phyloP scores from a whole-genome alignment of 192 early-diverging fungal genomes.

The Gryganskiella cystojenkinii region DNA sequence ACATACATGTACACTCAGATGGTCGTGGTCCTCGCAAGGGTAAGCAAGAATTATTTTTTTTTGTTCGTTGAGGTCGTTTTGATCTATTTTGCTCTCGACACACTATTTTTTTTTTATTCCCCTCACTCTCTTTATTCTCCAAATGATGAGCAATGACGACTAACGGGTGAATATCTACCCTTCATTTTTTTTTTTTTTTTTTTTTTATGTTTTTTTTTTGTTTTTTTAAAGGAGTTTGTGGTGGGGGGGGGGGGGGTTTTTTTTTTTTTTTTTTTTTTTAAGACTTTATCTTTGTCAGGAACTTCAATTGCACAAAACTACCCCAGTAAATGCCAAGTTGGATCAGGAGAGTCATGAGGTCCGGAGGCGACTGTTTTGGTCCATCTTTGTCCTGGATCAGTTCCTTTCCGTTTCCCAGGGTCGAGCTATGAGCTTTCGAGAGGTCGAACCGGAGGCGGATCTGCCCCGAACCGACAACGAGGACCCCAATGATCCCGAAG shows the following conservation, averaged over 20 bases:
- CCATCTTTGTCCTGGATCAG: conserved; percentile 51
- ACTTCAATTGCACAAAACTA: conserved; percentile 50
- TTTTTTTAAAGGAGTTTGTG: background rate
- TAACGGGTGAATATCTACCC: background rate
- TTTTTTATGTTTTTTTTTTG: background rate
- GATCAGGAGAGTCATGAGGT: conserved; percentile 49
- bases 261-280: background rate
- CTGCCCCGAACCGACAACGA: conserved; percentile 40
- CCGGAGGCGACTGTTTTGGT: conserved; percentile 44
- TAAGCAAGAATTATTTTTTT: conserved; percentile 6
- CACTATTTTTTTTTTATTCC: background rate
- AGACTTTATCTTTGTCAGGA: conserved; percentile 35
- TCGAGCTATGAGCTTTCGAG: conserved; percentile 45
- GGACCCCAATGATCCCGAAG: conserved; percentile 42
- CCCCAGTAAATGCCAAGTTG: conserved; percentile 50
- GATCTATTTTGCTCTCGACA: background rate
- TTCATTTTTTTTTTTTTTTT: background rate
- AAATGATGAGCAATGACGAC: background rate
- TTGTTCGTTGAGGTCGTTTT: background rate
- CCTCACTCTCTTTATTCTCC: no score
- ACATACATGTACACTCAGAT: conserved; percentile 59
- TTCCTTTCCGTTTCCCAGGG: conserved; percentile 47
- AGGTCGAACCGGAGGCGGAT: conserved; percentile 49
- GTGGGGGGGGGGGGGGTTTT: background rate
- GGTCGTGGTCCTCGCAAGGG: conserved; percentile 51